Percentiles rank a stretch among this genome's conserved stretches.
These are phyloP conservation scores for Blastocystis hominis DNA, from an alignment of 352 stramenopile species.

Conservation along the genomic window DNA sequence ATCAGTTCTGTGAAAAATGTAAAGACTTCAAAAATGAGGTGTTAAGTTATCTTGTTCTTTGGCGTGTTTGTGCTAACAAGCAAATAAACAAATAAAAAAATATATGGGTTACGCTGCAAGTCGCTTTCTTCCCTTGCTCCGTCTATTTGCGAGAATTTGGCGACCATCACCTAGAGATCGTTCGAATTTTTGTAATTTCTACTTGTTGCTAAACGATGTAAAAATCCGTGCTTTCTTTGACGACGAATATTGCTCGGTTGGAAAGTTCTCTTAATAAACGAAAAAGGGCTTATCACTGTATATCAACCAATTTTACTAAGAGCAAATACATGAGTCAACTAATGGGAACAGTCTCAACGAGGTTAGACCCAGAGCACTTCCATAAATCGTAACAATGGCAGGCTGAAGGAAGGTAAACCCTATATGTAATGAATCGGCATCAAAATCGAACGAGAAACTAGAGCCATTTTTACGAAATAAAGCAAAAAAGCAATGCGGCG, in stretches of 20 bases:
- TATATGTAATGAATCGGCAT: background rate
- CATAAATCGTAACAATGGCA: background rate
- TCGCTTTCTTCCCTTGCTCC: slow-evolving; percentile 39
- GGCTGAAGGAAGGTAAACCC: slow-evolving; percentile 4
- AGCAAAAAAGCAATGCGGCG: background rate
- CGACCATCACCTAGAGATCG: background rate
- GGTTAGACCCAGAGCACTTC: background rate
- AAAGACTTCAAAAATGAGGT: slow-evolving; percentile 41
- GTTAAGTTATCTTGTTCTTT: slow-evolving; percentile 44
- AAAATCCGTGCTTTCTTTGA: slow-evolving; percentile 47
- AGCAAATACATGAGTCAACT: background rate
- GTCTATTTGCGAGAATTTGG: slow-evolving; percentile 2
- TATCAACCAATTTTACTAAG: background rate
- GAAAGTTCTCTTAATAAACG: slow-evolving; percentile 44
- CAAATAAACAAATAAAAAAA: background rate
- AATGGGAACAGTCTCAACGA: background rate
- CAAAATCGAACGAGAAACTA: background rate
- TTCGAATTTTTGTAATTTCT: background rate
- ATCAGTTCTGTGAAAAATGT: slow-evolving; percentile 54
- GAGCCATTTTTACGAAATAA: background rate
- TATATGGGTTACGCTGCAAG: background rate
- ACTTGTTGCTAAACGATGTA: slow-evolving; percentile 32
- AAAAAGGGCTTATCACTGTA: slow-evolving; percentile 14
- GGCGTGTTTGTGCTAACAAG: slow-evolving; percentile 21
- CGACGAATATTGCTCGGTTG: slow-evolving; percentile 32